phyloP scores from a whole-genome alignment of 2,329 filamentous ascomycete species.

The Aspergillus sp. region DNA sequence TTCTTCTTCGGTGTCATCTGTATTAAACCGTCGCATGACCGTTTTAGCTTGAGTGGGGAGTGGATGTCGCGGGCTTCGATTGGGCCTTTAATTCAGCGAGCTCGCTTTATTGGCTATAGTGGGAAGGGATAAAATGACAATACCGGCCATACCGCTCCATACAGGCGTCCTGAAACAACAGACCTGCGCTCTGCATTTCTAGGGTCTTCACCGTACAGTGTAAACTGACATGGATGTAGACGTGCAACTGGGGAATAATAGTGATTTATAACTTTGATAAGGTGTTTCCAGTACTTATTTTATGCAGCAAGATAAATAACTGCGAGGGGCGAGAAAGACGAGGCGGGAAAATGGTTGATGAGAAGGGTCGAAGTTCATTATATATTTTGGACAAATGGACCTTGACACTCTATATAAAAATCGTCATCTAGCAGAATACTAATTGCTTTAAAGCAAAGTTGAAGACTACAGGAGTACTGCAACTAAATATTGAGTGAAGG shows the following conservation, averaged over 20 bases:
- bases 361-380: neutral
- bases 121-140: neutral
- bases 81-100: neutral
- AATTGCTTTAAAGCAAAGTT: neutral
- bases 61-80: neutral
- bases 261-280: too few relatives aligned
- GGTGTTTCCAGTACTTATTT: too few relatives aligned
- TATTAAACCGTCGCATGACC: conserved; percentile 12
- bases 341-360: neutral
- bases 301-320: too few relatives aligned
- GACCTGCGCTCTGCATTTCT: neutral
- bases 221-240: too few relatives aligned
- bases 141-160: neutral
- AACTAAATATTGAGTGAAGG: neutral
- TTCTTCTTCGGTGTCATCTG: neutral
- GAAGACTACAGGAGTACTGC: neutral
- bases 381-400: neutral
- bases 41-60: conserved; percentile 7
- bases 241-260: too few relatives aligned
- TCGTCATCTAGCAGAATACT: neutral
- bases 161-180: neutral
- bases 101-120: neutral
- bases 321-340: too few relatives aligned
- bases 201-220: neutral
- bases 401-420: neutral